phyloP scores from a whole-genome alignment of 352 stramenopile genomes.

The Blastocystis hominis region DNA sequence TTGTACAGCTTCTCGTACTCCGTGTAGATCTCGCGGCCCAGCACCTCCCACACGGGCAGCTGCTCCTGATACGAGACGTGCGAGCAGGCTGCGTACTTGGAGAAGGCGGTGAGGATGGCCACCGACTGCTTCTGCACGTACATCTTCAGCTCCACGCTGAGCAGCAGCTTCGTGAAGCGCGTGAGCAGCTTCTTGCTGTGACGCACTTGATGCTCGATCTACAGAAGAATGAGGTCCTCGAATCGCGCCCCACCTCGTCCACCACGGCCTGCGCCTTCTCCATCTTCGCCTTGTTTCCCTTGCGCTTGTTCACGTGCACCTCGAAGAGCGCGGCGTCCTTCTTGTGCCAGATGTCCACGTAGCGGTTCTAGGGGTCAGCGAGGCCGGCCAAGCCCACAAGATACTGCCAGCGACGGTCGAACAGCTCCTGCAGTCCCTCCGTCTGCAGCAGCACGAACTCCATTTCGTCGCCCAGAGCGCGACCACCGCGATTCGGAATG shows the following conservation, averaged over 20 bases:
- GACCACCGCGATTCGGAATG: constrained; percentile 6
- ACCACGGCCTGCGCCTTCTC: constrained; percentile 14
- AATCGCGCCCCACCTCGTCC: neutral
- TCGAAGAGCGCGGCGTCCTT: constrained; percentile 57
- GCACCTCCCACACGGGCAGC: constrained; percentile 15
- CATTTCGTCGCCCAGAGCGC: constrained; percentile 35
- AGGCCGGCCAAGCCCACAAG: neutral
- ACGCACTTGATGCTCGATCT: neutral
- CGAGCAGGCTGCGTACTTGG: constrained; percentile 23
- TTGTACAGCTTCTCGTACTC: neutral
- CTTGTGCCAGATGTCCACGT: constrained; percentile 56
- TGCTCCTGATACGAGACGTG: constrained; percentile 31
- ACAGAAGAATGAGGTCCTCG: neutral
- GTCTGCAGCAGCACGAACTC: constrained; percentile 15
- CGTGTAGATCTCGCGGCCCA: neutral
- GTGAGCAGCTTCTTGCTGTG: constrained; percentile 38
- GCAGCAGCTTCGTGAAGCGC: constrained; percentile 51
- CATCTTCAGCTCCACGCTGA: constrained; percentile 1
- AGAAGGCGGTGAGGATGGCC: constrained; percentile 5
- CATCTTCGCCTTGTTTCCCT: constrained; percentile 56
- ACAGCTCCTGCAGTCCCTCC: constrained; percentile 22
- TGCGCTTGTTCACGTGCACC: constrained; percentile 51
- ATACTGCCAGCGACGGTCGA: constrained; percentile 37
- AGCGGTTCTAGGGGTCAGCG: constrained; percentile 31
- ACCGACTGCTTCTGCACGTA: constrained; percentile 14